Base-by-base conservation (phyloP, 2,329 filamentous ascomycete genomes). In the Dendryphion nanum region DNA sequence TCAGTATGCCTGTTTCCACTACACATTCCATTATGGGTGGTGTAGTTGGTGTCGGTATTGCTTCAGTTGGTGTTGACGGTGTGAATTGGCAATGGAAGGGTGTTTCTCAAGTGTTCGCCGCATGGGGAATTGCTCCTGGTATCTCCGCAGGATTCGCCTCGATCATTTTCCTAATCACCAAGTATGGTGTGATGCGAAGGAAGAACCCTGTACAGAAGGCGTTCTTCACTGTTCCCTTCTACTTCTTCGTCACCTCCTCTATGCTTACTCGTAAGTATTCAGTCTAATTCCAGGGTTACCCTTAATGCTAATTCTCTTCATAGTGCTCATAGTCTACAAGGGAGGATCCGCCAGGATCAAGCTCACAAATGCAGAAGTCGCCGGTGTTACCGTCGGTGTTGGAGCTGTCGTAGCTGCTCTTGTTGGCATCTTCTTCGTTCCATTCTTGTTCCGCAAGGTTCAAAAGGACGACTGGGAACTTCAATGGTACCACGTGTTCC, bases 401-500 rank as follows among this genome's bases (percentile, higher is more conserved):
- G 76, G 76, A 41, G 70, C 67, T 15, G 76, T 45, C 18, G 76
- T 74, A 40, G 71, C 65, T n/a, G 46, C 75, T 4, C 51, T 83
- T 10, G 61, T 78, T 41, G 57, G 55, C 38, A 40, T 76, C 42
- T 80, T 80, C 61, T 72, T 83, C 42, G 68, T 81, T 14, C 79
- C 79, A 3, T 83, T 75, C 68, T 55, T 83, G 41, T 75, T 81
- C 58, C 72, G 76, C 39, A 69, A 75, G 30, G 69, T 85, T 48
- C 63, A 83, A 61, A 64, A 74, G 62, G 71, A 82, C 47, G 79
- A 85, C 64, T 76, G 79, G 76, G 63, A 78, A 52, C 65, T 85
- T 42, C 73, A 73, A 45, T 62, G 70, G 59, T 82, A 70, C 57
- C 70, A 82, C 43, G 66, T 82, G 39, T 48, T 72, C 42, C 59